Evolutionary conservation across 768 basidiomycete species (phyloP), one percentile per base, ranked within the genome.

Genomic region (Boletellus ananas): DNA sequence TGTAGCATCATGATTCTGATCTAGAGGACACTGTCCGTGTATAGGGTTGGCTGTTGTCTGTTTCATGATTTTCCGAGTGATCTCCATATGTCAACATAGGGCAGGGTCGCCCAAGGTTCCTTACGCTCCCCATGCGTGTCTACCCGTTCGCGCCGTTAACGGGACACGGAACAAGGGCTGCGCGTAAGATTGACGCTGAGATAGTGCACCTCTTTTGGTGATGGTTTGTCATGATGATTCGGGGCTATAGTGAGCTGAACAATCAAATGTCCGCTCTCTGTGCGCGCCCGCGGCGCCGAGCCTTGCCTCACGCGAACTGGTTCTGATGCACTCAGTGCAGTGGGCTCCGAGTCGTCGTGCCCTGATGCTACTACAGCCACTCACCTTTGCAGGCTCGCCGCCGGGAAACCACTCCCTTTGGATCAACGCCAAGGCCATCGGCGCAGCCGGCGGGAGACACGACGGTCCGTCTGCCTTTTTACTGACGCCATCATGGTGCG

Each of bases 111-210:
- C 39, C 37, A 39, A 29, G 35, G 36, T 35, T 34, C 42, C 25
- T 31, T 17, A 41, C 10, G 10, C 34, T 13, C n/a, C 47, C 21
- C 23, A 27, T 48, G 48, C n/a, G n/a, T 58, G 52, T 14, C 23
- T 29, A 31, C 21, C 17, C 17, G 14, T 38, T 33, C 39, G 40
- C 34, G 47, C 40, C 46, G 34, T 34, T 41, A 46, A 47, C 40
- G 47, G 43, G 45, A 34, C 12, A 11, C 39, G 8, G 35, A 38
- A 43, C 4, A 25, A 25, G 7, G 12, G 35, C 43, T 50, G 41
- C 46, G n/a, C 35, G 42, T 42, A 18, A 54, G 58, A 64, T 51
- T 55, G 49, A 51, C 51, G 45, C 55, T 45, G 47, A 48, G 61
- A 63, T 59, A 16, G 17, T 13, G 27, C 7, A 18, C 31, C 45